phyloP scores from a whole-genome alignment of 2,329 filamentous ascomycete genomes.

The Raffaelea deltoideospora region DNA sequence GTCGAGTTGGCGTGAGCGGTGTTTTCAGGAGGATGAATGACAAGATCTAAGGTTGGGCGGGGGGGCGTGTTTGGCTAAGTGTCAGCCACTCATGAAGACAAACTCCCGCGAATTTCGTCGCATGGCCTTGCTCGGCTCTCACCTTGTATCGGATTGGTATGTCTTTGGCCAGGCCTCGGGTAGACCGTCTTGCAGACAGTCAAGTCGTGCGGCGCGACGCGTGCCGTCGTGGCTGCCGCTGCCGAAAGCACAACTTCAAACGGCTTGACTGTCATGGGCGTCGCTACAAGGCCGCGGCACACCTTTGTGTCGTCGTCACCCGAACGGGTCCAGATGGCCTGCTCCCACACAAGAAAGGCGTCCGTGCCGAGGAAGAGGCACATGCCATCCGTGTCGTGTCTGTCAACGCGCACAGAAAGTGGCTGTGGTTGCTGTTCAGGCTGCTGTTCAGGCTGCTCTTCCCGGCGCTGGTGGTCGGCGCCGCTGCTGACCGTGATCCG shows the following conservation, averaged over 20 bases:
- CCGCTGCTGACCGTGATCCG: conserved; percentile 24
- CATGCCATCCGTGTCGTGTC: conserved; percentile 27
- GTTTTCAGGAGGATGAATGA: conserved; percentile 26
- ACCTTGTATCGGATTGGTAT: conserved; percentile 33
- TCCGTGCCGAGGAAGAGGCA: conserved; percentile 36
- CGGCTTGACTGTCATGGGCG: conserved; percentile 30
- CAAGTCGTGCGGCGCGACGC: conserved; percentile 20
- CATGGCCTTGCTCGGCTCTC: neutral
- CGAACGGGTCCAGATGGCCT: conserved; percentile 30
- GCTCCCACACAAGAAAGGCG: conserved; percentile 41
- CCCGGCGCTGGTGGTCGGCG: neutral
- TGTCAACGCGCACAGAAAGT: conserved; percentile 25
- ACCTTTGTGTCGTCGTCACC: conserved; percentile 18
- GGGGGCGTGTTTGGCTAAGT: neutral
- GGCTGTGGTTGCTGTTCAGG: no score
- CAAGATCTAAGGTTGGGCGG: neutral
- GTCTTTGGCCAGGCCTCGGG: conserved; percentile 5
- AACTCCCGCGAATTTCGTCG: conserved; percentile 4
- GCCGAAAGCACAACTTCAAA: conserved; percentile 33
- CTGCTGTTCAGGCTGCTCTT: no score
- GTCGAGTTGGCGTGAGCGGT: conserved; percentile 21
- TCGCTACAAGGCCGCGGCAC: conserved; percentile 38
- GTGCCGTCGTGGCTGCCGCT: conserved; percentile 9
- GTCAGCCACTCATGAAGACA: conserved; percentile 6
- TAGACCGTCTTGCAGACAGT: conserved; percentile 33